Conservation (phyloP, 805 yeast genomes). For the Zygosaccharomyces bisporus region DNA sequence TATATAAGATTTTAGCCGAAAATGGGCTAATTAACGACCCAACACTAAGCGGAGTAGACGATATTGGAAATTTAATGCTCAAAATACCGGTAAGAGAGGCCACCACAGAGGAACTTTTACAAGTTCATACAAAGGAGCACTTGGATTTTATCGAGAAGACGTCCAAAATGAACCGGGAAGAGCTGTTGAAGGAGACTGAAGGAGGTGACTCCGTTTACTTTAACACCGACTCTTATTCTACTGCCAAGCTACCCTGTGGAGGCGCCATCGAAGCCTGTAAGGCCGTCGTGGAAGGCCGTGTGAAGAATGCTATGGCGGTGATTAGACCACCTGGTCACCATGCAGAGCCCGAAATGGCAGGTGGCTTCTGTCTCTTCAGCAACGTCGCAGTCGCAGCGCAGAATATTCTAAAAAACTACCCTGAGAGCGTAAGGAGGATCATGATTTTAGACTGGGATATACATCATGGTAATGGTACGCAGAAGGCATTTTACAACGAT, state of each 20-base stretch:
- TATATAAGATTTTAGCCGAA: constrained; percentile 89
- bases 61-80: constrained; percentile 80
- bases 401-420: constrained; percentile 72
- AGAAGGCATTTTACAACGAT: constrained; percentile 82
- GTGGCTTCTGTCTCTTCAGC: constrained; percentile 93
- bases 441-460: constrained; percentile 96
- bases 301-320: constrained; percentile 87
- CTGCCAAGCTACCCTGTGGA: constrained; percentile 92
- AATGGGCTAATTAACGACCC: constrained; percentile 86
- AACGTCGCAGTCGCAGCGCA: constrained; percentile 97
- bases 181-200: constrained; percentile 77
- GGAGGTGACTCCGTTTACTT: constrained; percentile 92
- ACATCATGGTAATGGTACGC: constrained; percentile 99
- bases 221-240: constrained; percentile 80
- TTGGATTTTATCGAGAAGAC: constrained; percentile 72
- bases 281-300: constrained; percentile 90
- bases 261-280: constrained; percentile 95
- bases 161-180: constrained; percentile 70
- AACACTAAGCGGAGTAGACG: constrained; percentile 59
- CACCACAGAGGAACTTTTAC: constrained; percentile 72
- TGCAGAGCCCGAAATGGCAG: constrained; percentile 96
- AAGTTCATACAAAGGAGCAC: constrained; percentile 83
- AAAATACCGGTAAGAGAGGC: constrained; percentile 93
- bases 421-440: constrained; percentile 81
- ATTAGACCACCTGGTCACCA: constrained; percentile 99